Evolutionary conservation across 352 stramenopile species (phyloP).

Genomic region (Phytopythium montanum): DNA sequence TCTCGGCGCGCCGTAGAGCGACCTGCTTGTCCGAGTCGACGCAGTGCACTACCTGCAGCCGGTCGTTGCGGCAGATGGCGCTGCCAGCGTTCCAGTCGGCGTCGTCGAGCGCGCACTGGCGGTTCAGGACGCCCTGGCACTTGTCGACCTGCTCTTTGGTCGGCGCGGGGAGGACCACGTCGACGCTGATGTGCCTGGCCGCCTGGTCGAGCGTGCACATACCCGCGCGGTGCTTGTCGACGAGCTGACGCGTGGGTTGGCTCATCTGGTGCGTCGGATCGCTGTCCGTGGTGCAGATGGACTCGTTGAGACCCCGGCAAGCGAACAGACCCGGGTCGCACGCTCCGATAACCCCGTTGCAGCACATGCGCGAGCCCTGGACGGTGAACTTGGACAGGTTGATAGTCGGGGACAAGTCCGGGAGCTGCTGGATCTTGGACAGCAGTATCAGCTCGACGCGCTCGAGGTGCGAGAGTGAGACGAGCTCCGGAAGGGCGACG

Average conservation of each 20-base stretch:
- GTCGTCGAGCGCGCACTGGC: slow-evolving; percentile 7
- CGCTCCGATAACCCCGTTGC: slow-evolving; percentile 15
- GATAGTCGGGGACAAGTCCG: slow-evolving; percentile 6
- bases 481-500: slow-evolving; percentile 6
- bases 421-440: neutral
- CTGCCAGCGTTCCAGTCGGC: neutral
- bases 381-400: slow-evolving; percentile 9
- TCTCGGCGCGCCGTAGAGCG: slow-evolving; percentile 8
- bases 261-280: neutral
- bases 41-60: slow-evolving; percentile 14
- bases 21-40: slow-evolving; percentile 7
- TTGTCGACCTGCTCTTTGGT: slow-evolving; percentile 2
- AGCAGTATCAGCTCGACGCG: slow-evolving; percentile 10
- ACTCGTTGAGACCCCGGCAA: neutral
- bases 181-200: neutral
- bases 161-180: neutral
- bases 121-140: slow-evolving; percentile 11
- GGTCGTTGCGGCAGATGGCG: slow-evolving; percentile 14
- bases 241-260: neutral
- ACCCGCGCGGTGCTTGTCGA: neutral
- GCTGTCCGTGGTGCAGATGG: neutral
- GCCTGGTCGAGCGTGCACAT: neutral
- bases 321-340: neutral
- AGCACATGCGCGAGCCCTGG: slow-evolving; percentile 8
- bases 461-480: neutral